Conservation (phyloP, 2,329 filamentous ascomycete species). For the Pyricularia sp. region DNA sequence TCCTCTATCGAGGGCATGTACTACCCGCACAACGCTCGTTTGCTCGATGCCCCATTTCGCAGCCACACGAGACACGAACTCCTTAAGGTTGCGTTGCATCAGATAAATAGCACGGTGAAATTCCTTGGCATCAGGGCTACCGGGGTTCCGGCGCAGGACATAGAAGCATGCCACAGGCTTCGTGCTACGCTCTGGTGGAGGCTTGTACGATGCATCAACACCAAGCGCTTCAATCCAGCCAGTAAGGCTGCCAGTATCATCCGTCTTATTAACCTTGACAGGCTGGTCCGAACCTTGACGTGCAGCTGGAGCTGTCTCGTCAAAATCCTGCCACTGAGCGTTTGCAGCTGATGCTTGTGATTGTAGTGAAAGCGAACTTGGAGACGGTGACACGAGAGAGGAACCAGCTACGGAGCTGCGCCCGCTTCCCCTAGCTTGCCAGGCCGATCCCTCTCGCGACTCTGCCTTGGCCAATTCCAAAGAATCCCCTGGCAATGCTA, state of each 20-base stretch:
- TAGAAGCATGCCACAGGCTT: conserved; percentile 87
- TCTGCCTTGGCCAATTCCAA: conserved; percentile 48
- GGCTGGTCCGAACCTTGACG: conserved; percentile 42
- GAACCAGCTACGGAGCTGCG: conserved; percentile 51
- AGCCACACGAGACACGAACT: conserved; percentile 65
- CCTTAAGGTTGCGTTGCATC: conserved; percentile 62
- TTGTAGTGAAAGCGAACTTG: conserved; percentile 53
- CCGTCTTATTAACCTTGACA: conserved; percentile 40
- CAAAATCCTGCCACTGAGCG: conserved; percentile 47
- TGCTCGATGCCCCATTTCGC: conserved; percentile 75
- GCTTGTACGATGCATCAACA: conserved; percentile 77
- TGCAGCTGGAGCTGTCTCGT: conserved; percentile 29
- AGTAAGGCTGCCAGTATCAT: conserved; percentile 56
- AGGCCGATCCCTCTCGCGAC: conserved; percentile 36
- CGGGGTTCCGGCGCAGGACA: conserved; percentile 47
- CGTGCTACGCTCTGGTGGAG: conserved; percentile 60
- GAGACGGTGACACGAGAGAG: conserved; percentile 55
- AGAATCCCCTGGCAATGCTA: conserved; percentile 60
- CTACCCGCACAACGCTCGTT: conserved; percentile 57
- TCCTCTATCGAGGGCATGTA: conserved; percentile 65
- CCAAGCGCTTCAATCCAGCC: conserved; percentile 88
- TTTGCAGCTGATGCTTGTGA: conserved; percentile 41
- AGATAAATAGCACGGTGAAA: conserved; percentile 84
- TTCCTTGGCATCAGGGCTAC: conserved; percentile 41
- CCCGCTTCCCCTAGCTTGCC: conserved; percentile 39